Evolutionary conservation across 306 rosid genomes (phyloP).

Genomic region (Cucumis cinereus): DNA sequence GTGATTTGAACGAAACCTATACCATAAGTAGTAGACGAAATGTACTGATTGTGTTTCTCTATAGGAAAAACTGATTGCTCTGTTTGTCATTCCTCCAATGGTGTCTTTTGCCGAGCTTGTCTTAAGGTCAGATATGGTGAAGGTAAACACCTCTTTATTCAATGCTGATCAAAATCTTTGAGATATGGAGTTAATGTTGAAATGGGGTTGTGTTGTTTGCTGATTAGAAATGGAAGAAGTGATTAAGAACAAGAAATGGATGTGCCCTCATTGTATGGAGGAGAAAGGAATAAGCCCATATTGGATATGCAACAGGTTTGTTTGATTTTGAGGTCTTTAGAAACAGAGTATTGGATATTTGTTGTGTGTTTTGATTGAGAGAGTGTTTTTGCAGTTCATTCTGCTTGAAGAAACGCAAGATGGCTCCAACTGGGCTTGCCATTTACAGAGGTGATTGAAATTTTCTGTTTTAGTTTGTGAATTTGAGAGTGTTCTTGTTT

Average conservation of each 20-base stretch:
- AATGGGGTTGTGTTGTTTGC: neutral
- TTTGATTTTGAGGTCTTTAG: neutral
- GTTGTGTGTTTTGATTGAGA: neutral
- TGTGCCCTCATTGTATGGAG: constrained; percentile 78
- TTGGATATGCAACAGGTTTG: constrained; percentile 82
- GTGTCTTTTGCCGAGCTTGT: constrained; percentile 62
- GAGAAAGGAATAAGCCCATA: constrained; percentile 41
- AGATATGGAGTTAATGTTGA: neutral
- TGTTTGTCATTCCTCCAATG: constrained; percentile 53
- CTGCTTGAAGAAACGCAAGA: constrained; percentile 48
- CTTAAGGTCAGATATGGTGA: constrained; percentile 69
- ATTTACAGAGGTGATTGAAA: constrained; percentile 36
- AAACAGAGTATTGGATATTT: neutral
- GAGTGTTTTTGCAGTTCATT: constrained; percentile 29
- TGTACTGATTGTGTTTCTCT: constrained; percentile 5
- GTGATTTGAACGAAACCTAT: constrained; percentile 3
- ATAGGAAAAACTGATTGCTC: constrained; percentile 80
- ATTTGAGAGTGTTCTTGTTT: neutral
- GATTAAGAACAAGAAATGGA: constrained; percentile 52
- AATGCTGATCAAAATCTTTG: neutral
- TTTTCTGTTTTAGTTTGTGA: neutral
- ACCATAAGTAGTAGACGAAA: neutral
- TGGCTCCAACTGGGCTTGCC: constrained; percentile 59
- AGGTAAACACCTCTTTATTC: constrained; percentile 25
- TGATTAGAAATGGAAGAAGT: constrained; percentile 47